Conservation (phyloP, 164 flowering plant genomes). For the Nymphaea thermarum region DNA sequence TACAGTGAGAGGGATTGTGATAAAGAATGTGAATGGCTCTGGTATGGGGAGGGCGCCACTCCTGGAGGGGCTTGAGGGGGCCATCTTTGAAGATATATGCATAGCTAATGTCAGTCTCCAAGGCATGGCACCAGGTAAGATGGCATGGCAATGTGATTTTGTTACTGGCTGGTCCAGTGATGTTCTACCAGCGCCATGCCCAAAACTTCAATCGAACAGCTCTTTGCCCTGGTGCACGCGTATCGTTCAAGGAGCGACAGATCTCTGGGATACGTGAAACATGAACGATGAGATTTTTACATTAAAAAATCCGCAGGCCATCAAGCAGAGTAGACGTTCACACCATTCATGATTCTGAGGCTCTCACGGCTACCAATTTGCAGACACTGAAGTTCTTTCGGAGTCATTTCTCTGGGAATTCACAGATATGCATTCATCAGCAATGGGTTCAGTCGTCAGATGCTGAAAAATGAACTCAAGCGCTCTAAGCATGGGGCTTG, state of each 20-base stretch:
- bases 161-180: slow-evolving; percentile 44
- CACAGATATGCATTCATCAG: too few relatives aligned
- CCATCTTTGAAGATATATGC: slow-evolving; percentile 63
- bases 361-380: too few relatives aligned
- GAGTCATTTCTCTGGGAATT: too few relatives aligned
- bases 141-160: slow-evolving; percentile 64
- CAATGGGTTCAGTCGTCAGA: too few relatives aligned
- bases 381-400: too few relatives aligned
- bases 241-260: neutral
- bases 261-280: neutral
- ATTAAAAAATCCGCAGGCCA: too few relatives aligned
- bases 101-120: slow-evolving; percentile 51
- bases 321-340: too few relatives aligned
- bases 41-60: slow-evolving; percentile 57
- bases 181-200: slow-evolving; percentile 66
- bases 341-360: too few relatives aligned
- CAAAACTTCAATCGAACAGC: slow-evolving; percentile 36
- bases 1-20: slow-evolving; percentile 46
- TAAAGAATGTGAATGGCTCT: slow-evolving; percentile 49
- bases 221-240: slow-evolving; percentile 24
- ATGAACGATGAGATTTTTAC: neutral
- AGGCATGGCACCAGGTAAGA: slow-evolving; percentile 33
- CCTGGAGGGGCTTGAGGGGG: slow-evolving; percentile 47
- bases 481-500: too few relatives aligned
- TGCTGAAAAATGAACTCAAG: too few relatives aligned